Conservation (phyloP, 306 rosid species). For the Prunus davidiana region DNA sequence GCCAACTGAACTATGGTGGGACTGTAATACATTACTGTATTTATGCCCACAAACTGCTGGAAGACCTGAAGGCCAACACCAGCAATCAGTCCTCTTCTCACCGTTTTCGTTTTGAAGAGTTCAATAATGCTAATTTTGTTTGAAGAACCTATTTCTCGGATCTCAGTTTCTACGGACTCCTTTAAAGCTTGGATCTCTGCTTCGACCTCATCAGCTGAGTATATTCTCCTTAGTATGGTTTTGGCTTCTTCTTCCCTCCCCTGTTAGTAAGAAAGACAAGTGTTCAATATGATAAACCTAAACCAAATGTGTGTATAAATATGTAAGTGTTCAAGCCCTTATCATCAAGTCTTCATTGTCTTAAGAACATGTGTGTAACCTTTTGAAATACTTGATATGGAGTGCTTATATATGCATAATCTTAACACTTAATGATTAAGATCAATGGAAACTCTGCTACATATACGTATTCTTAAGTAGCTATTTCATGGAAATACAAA, state of each 20-base stretch:
- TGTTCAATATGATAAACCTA: neutral
- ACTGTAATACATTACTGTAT: slow-evolving; percentile 66
- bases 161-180: slow-evolving; percentile 45
- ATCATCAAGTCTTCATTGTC: too few species aligned
- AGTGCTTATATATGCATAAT: too few species aligned
- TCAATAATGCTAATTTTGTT: slow-evolving; percentile 23
- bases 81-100: slow-evolving; percentile 43
- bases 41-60: slow-evolving; percentile 64
- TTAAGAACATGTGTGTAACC: too few species aligned
- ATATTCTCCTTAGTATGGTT: slow-evolving; percentile 39
- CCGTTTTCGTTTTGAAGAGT: slow-evolving; percentile 37
- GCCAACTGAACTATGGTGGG: slow-evolving; percentile 60
- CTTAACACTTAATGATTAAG: too few species aligned
- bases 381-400: too few species aligned
- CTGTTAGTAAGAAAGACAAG: slow-evolving; percentile 12
- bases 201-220: slow-evolving; percentile 38
- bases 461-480: neutral
- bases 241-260: slow-evolving; percentile 46
- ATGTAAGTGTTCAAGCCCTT: too few species aligned
- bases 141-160: slow-evolving; percentile 5
- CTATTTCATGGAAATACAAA: neutral
- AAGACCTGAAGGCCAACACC: slow-evolving; percentile 61
- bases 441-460: neutral
- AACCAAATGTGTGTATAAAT: neutral
- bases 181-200: slow-evolving; percentile 34